These are phyloP conservation scores for Solanum pimpinellifolium DNA, from an alignment of 257 asterid species.

Conservation along the genomic window DNA sequence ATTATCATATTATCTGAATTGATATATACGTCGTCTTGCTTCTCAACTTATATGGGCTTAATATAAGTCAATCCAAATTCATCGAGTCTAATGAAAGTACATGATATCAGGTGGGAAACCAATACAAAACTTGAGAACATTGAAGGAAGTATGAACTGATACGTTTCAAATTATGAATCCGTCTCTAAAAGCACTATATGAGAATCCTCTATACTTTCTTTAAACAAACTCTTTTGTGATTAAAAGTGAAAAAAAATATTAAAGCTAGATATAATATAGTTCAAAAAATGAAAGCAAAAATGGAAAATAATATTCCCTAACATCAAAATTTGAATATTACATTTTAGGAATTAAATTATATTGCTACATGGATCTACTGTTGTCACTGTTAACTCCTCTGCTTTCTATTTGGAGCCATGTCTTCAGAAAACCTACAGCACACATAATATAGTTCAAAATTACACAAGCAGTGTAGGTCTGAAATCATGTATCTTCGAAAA, in stretches of 20 bases:
- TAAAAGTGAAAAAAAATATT: not conserved
- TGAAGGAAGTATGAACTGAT: not conserved
- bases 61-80: not conserved
- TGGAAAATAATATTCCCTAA: not conserved
- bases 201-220: not conserved
- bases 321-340: not conserved
- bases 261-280: not conserved
- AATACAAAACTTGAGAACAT: not conserved
- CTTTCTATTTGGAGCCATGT: slow-evolving; percentile 18
- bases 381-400: slow-evolving; percentile 16
- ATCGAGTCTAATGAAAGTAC: not conserved
- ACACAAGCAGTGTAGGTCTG: not conserved
- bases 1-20: too few relatives aligned
- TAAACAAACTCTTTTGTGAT: not conserved
- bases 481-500: not conserved
- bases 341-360: not conserved
- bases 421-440: slow-evolving; percentile 29
- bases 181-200: not conserved
- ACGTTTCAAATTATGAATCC: not conserved
- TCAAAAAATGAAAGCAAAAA: not conserved
- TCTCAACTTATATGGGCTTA: not conserved
- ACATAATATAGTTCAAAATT: not conserved
- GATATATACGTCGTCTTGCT: not conserved
- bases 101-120: not conserved
- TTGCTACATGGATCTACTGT: not conserved